Evolutionary conservation across 2,329 filamentous ascomycete genomes (phyloP).

Genomic region (Stenocarpella maydis): DNA sequence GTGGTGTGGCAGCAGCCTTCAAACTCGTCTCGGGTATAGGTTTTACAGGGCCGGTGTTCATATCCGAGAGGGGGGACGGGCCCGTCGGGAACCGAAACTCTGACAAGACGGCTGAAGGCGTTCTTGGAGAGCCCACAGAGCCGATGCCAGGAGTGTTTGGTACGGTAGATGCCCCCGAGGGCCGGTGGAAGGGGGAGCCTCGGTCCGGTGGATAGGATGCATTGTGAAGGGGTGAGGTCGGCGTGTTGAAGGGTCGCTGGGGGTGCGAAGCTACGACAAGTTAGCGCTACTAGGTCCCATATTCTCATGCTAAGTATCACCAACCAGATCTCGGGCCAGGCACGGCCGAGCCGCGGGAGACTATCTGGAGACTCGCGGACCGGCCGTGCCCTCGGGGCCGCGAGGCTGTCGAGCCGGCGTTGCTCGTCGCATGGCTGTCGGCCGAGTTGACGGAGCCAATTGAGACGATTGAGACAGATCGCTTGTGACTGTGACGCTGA

Average conservation of each 20-base stretch:
- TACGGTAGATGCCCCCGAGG: conserved; percentile 52
- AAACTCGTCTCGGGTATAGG: conserved; percentile 36
- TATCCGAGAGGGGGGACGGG: conserved; percentile 51
- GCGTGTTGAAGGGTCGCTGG: conserved; percentile 54
- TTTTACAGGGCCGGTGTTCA: conserved; percentile 36
- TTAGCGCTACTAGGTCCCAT: conserved; percentile 15
- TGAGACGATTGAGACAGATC: conserved; percentile 84
- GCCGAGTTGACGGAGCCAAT: conserved; percentile 66
- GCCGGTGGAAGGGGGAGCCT: conserved; percentile 48
- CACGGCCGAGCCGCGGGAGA: conserved; percentile 56
- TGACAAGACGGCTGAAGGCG: conserved; percentile 55
- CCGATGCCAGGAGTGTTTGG: conserved; percentile 54
- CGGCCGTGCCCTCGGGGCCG: conserved; percentile 75
- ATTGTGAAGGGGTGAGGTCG: conserved; percentile 61
- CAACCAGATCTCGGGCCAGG: conserved; percentile 54
- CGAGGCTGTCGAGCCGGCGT: conserved; percentile 49
- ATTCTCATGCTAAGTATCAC: conserved; percentile 34
- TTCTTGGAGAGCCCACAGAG: conserved; percentile 49
- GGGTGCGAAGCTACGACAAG: conserved; percentile 48
- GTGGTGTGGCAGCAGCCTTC: conserved; percentile 41
- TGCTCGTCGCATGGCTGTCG: conserved; percentile 54
- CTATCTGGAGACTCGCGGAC: conserved; percentile 83
- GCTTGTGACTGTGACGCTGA: conserved; percentile 69
- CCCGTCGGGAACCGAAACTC: conserved; percentile 66
- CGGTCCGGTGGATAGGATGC: conserved; percentile 63